These are phyloP conservation scores for Chlorencoelia australis DNA, from an alignment of 2,329 filamentous ascomycete species.

Conservation along the genomic window DNA sequence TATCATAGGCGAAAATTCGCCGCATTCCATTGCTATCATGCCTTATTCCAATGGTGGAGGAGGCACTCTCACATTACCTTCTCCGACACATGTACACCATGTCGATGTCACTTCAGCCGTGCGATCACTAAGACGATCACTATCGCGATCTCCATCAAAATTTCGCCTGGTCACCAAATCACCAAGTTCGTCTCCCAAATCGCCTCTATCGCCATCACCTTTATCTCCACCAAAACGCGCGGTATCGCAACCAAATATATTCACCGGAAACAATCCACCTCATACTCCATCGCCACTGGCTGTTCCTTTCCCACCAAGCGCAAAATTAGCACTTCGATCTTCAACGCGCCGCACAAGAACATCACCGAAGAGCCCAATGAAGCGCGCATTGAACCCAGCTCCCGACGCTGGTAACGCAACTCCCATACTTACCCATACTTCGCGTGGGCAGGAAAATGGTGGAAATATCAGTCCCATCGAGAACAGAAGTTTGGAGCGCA, in stretches of 20 bases:
- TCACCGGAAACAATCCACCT: conserved; percentile 24
- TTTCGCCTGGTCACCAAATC: conserved; percentile 52
- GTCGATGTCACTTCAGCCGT: conserved; percentile 76
- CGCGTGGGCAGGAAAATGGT: conserved; percentile 34
- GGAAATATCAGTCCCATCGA: conserved; percentile 32
- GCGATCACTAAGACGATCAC: conserved; percentile 71
- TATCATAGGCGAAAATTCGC: conserved; percentile 14
- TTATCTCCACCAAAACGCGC: conserved; percentile 36
- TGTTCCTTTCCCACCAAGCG: conserved; percentile 55
- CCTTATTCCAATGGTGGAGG: conserved; percentile 51
- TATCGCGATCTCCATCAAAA: conserved; percentile 94
- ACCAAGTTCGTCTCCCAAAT: conserved; percentile 37
- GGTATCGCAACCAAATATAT: conserved; percentile 41
- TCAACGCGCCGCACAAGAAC: conserved; percentile 55
- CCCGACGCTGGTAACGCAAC: conserved; percentile 62
- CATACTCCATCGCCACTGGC: conserved; percentile 43
- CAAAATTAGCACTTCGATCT: conserved; percentile 56
- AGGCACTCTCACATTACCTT: conserved; percentile 77
- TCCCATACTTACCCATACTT: conserved; percentile 26
- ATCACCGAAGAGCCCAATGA: conserved; percentile 72
- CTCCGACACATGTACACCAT: conserved; percentile 72
- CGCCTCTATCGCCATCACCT: conserved; percentile 48
- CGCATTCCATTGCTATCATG: conserved; percentile 32
- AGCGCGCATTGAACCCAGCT: conserved; percentile 59
- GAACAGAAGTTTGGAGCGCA: conserved; percentile 37